Conservation (phyloP, 1,284 basidiomycete species). For the Chondrostereum purpureum region DNA sequence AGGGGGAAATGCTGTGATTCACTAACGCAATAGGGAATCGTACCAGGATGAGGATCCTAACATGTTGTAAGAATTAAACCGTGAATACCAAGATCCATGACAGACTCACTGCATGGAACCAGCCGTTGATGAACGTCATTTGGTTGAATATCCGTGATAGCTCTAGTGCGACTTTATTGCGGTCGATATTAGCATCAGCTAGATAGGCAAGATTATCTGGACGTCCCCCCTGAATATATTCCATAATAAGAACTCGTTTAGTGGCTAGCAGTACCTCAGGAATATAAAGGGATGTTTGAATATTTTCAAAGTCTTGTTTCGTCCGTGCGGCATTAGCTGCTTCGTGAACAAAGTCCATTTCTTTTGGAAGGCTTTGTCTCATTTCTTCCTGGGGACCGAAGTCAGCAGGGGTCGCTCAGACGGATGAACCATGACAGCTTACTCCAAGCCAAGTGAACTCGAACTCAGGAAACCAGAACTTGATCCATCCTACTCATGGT, state of each 20-base stretch:
- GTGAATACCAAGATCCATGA: slow-evolving; percentile 6
- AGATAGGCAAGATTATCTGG: slow-evolving; percentile 89
- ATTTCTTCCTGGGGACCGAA: slow-evolving; percentile 65
- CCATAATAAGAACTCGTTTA: slow-evolving; percentile 90
- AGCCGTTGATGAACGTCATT: slow-evolving; percentile 97
- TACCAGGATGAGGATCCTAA: slow-evolving; percentile 73
- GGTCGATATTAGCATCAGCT: slow-evolving; percentile 79
- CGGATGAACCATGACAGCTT: slow-evolving; percentile 13
- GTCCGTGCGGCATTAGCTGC: slow-evolving; percentile 79
- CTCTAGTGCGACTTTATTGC: slow-evolving; percentile 90
- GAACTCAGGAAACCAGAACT: slow-evolving; percentile 83
- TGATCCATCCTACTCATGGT: slow-evolving; percentile 86
- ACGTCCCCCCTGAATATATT: slow-evolving; percentile 84
- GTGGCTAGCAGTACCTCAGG: slow-evolving; percentile 82
- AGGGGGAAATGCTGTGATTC: slow-evolving; percentile 13
- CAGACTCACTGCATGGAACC: slow-evolving; percentile 71
- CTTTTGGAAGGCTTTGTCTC: slow-evolving; percentile 87
- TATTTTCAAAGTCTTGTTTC: slow-evolving; percentile 64
- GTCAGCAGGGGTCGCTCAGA: slow-evolving; percentile 4
- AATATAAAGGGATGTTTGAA: slow-evolving; percentile 83
- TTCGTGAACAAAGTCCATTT: slow-evolving; percentile 94
- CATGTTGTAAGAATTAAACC: too few species aligned
- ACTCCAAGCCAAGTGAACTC: slow-evolving; percentile 90
- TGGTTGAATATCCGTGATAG: slow-evolving; percentile 85
- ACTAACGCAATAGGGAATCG: slow-evolving; percentile 23